Base-by-base conservation (phyloP, 495 filamentous ascomycete genomes). In the Xylaria bambusicola region DNA sequence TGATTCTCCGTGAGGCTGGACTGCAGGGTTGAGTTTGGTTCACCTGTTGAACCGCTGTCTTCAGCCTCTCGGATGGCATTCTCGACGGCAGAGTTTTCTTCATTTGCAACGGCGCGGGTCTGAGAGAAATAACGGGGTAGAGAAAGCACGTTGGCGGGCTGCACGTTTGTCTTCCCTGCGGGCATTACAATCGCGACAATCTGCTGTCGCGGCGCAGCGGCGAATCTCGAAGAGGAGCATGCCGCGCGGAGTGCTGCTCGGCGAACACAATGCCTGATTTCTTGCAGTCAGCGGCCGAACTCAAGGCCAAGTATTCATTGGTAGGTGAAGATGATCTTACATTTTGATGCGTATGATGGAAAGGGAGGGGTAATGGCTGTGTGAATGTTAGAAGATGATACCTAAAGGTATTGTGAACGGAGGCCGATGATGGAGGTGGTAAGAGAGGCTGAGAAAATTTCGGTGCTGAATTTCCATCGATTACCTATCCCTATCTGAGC, bases 201-300 rank as follows among this genome's bases (percentile, higher is more conserved):
- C 49, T 68, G 57, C 57, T 66, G 79, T 33, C 79, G 68, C 58
- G 76, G 76, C 15, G 71, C 63, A 51, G 82, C 56, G 36, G 78
- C 64, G 23, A 77, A 69, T 33, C 74, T 69, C 23, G 83, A 74
- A 10, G 78, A 73, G 42, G 82, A 74, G 41, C 80, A 72, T 60
- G 82, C 73, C 27, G 85, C 81, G 56, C 86, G 79, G 46, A 82
- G 72, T 64, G 82, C 81, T 48, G 79, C 79, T 63, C 81, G 80
- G 56, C 84, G 82, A 62, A 86, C 63, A 56, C 76, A 74, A 72
- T 81, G 78, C 83, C 82, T 86, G 56, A 36, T 36, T 31, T 42
- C 40, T 8, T 42, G 47, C 36, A 29, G 26, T 70, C 36, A 70
- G 58, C 42, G 9, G 21, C 29, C 29, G 29, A 5, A 33, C 29